phyloP scores from a whole-genome alignment of 306 rosid species.

The Acacia confusa region DNA sequence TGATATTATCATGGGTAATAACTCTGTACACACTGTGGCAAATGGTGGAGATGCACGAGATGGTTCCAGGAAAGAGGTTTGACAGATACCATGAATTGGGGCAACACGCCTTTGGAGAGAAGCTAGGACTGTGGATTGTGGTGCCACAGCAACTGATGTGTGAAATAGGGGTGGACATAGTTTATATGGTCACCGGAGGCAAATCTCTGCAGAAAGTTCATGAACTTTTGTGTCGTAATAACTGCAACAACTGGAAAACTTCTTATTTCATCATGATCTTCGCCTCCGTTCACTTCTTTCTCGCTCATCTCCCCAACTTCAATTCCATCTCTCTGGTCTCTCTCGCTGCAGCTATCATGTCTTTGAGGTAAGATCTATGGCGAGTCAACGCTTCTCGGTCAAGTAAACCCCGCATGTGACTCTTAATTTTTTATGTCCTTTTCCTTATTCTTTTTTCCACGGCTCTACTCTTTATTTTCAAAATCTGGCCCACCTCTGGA shows the following conservation, averaged over 20 bases:
- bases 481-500: neutral
- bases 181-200: constrained; percentile 85
- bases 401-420: neutral
- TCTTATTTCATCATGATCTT: constrained; percentile 71
- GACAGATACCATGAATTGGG: constrained; percentile 85
- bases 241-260: neutral
- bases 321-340: constrained; percentile 67
- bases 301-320: constrained; percentile 86
- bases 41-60: constrained; percentile 93
- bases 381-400: neutral
- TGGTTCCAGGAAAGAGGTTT: constrained; percentile 76
- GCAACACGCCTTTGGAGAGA: constrained; percentile 78
- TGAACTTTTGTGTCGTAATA: neutral
- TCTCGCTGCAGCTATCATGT: constrained; percentile 77
- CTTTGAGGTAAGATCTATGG: constrained; percentile 54
- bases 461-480: neutral
- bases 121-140: constrained; percentile 78
- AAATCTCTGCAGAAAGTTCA: constrained; percentile 42
- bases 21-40: constrained; percentile 76
- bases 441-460: neutral
- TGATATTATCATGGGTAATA: constrained; percentile 69
- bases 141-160: constrained; percentile 78
- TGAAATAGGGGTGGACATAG: constrained; percentile 57
- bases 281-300: constrained; percentile 72
- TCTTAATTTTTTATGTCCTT: neutral